Evolutionary conservation across 2,329 filamentous ascomycete species (phyloP).

Genomic region (Chaetomiaceae sp.): DNA sequence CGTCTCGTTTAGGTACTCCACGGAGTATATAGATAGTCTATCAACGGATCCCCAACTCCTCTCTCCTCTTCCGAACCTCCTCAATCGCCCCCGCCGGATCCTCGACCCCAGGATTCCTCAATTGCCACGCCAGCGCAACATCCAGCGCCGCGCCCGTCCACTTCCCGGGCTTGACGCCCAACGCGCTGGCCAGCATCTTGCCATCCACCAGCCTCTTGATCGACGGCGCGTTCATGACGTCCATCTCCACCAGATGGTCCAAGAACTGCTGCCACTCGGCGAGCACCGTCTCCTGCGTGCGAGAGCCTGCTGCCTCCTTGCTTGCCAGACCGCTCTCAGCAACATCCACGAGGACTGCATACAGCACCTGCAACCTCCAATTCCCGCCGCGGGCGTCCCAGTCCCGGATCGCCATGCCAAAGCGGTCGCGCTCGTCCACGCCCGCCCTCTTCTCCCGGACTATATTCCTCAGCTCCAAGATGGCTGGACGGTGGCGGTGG

Average conservation of each 20-base stretch:
- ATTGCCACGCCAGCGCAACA: slow-evolving; percentile 80
- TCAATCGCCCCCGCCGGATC: slow-evolving; percentile 57
- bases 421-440: slow-evolving; percentile 52
- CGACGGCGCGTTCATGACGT: slow-evolving; percentile 54
- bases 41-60: slow-evolving; percentile 47
- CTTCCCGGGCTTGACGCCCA: slow-evolving; percentile 68
- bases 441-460: slow-evolving; percentile 41
- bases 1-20: no score
- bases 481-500: slow-evolving; percentile 57
- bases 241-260: slow-evolving; percentile 49
- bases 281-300: slow-evolving; percentile 43
- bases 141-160: slow-evolving; percentile 83
- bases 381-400: slow-evolving; percentile 61
- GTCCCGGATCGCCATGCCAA: slow-evolving; percentile 69
- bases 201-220: slow-evolving; percentile 69
- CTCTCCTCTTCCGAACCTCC: slow-evolving; percentile 48
- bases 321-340: slow-evolving; percentile 35
- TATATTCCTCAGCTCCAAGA: slow-evolving; percentile 57
- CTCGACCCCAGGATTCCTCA: slow-evolving; percentile 66
- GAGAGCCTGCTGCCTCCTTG: slow-evolving; percentile 8
- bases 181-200: slow-evolving; percentile 61
- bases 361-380: slow-evolving; percentile 69
- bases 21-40: no score
- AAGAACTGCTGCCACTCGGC: slow-evolving; percentile 52
- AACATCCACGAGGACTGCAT: slow-evolving; percentile 62